Conservation (phyloP, 1,284 basidiomycete genomes). For the Rhodotorula sp. region DNA sequence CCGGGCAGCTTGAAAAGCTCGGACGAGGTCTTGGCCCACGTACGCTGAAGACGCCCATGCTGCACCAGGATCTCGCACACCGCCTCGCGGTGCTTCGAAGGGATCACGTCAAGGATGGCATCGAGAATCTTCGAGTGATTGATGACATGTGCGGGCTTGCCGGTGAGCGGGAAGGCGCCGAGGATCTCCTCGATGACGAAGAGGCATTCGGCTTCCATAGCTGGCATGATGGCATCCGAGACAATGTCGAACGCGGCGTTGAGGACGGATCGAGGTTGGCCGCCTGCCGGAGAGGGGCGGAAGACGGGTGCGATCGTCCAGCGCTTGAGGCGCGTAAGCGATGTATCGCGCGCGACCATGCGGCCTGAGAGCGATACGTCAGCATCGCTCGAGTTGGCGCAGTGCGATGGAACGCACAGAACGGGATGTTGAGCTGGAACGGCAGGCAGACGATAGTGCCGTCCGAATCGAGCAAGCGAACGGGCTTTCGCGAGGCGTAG, state of each 20-base stretch:
- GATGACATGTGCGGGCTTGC: slow-evolving; percentile 41
- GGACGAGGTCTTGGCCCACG: slow-evolving; percentile 43
- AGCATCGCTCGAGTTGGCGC: neutral
- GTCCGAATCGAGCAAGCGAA: slow-evolving; percentile 44
- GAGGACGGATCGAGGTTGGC: slow-evolving; percentile 44
- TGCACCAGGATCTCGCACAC: slow-evolving; percentile 40
- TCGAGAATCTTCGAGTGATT: slow-evolving; percentile 45
- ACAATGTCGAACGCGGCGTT: slow-evolving; percentile 46
- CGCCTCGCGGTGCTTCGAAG: slow-evolving; percentile 22
- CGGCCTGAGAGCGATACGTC: slow-evolving; percentile 27
- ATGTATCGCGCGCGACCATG: slow-evolving; percentile 45
- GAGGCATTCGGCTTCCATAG: slow-evolving; percentile 44
- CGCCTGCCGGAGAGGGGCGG: slow-evolving; percentile 31
- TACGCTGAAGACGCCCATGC: slow-evolving; percentile 39
- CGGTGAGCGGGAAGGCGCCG: slow-evolving; percentile 33
- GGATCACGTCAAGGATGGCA: slow-evolving; percentile 32
- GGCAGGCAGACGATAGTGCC: slow-evolving; percentile 42
- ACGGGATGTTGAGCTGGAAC: slow-evolving; percentile 43
- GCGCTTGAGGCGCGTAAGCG: slow-evolving; percentile 44
- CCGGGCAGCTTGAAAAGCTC: slow-evolving; percentile 44
- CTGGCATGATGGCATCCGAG: slow-evolving; percentile 42
- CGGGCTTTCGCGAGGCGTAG: slow-evolving; percentile 44
- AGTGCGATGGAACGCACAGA: slow-evolving; percentile 32
- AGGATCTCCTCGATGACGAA: slow-evolving; percentile 44
- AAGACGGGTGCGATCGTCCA: slow-evolving; percentile 45